Evolutionary conservation across 352 stramenopile species (phyloP).

Genomic region (Thalassiosira mediterranea): DNA sequence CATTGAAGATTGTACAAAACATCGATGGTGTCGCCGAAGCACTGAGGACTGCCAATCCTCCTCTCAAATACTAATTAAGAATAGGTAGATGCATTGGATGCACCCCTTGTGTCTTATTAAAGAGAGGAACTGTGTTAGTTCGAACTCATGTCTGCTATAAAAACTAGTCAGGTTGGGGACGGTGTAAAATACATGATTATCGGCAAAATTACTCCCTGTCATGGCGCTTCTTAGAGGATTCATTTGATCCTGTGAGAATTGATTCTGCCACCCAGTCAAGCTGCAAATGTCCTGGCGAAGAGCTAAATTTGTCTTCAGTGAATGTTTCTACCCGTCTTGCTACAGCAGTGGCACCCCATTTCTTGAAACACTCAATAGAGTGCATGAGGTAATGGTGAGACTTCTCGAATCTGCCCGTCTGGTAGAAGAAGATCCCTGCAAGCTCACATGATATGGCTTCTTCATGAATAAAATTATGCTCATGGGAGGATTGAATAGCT

Average conservation of each 20-base stretch:
- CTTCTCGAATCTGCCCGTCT: neutral
- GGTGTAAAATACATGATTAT: too few species aligned
- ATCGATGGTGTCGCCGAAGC: too few species aligned
- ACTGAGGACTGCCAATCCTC: neutral
- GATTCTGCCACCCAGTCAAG: neutral
- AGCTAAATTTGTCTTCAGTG: conserved; percentile 1
- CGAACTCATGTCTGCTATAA: too few species aligned
- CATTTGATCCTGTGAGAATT: neutral
- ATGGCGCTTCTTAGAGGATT: neutral
- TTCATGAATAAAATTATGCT: conserved; percentile 45
- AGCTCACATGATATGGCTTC: conserved; percentile 39
- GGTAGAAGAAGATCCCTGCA: conserved; percentile 31
- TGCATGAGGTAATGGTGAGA: neutral
- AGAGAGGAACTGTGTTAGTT: too few species aligned
- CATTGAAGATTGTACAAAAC: too few species aligned
- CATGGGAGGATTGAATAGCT: conserved; percentile 33
- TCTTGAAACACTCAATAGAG: conserved; percentile 16
- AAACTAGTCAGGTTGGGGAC: too few species aligned
- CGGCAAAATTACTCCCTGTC: neutral
- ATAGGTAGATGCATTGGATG: too few species aligned
- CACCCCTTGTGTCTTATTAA: too few species aligned
- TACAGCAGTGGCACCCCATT: conserved; percentile 21
- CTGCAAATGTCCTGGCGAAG: neutral
- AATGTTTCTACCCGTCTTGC: conserved; percentile 8
- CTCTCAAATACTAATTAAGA: too few species aligned